Base-by-base conservation (phyloP, 2,329 filamentous ascomycete genomes). In the Talaromyces sp. region DNA sequence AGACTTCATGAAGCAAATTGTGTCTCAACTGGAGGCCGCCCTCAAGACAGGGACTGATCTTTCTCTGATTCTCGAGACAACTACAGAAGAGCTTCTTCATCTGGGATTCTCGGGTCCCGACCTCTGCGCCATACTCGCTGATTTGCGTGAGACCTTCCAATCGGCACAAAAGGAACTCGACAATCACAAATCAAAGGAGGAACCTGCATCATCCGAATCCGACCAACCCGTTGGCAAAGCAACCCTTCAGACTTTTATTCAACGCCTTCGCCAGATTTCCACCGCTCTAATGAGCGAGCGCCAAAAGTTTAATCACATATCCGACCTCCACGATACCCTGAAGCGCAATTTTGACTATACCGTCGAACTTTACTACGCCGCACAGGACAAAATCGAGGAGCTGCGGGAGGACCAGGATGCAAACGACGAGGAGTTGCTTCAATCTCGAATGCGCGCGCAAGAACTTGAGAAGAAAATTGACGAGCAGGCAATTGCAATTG, bases 391-490 rank as follows among this genome's bases (percentile, higher is more conserved):
- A 61, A 75, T 79, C 51, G 69, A 70, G 13, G 74, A 73, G 11
- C 70, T 82, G 5, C 79, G 82, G 67, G 72, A 76, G 11, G 72
- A 74, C 0, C 74, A 78, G 38, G 75, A 79, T 40, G 74, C 75
- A n/a, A 78, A 79, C n/a, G 76, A 79, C 5, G 74, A 78, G 25
- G 79, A 82, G 62, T 79, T 82, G 74, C 72, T 81, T 5, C 76
- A 80, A 53, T 74, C 76, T n/a, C 72, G 80, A 51, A 79, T 81
- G 72, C 73, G 75, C 54, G 75, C 79, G 68, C 78, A 80, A 66
- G 74, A 76, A 10, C 71, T 82, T 34, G 80, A 81, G 65, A 72
- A 70, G 40, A 76, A 81, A 67, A 71, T 75, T 27, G 68, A 76
- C 7, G 77, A 81, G 56, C 77, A 82, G 60, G 75, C 74, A 17